Percentiles rank a stretch among this genome's conserved stretches.
Evolutionary conservation across 2,329 filamentous ascomycete species (phyloP).

Genomic region (Triangularia verruculosa): DNA sequence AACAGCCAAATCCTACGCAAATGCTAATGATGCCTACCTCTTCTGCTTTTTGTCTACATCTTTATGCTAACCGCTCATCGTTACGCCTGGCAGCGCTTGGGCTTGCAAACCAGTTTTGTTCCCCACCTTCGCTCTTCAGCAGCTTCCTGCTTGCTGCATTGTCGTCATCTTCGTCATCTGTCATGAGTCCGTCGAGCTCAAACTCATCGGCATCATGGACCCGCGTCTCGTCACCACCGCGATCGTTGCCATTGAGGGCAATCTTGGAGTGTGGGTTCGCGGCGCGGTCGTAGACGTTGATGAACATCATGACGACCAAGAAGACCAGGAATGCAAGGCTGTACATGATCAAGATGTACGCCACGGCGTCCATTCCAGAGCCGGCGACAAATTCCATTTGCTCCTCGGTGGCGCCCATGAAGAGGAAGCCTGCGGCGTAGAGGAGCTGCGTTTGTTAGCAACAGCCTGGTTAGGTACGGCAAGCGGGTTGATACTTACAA

Average conservation of each 20-base stretch:
- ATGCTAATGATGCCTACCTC: neutral
- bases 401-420: slow-evolving; percentile 97
- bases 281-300: slow-evolving; percentile 74
- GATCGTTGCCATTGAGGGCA: slow-evolving; percentile 34
- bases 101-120: slow-evolving; percentile 42
- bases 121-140: slow-evolving; percentile 32
- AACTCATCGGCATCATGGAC: slow-evolving; percentile 86
- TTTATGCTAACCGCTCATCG: slow-evolving; percentile 16
- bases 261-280: slow-evolving; percentile 40
- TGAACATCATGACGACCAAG: slow-evolving; percentile 83
- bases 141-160: slow-evolving; percentile 38
- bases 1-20: slow-evolving; percentile 5
- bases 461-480: too few species aligned
- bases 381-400: slow-evolving; percentile 78
- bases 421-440: slow-evolving; percentile 89
- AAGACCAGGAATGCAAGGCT: slow-evolving; percentile 88
- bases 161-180: slow-evolving; percentile 73
- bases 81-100: slow-evolving; percentile 45
- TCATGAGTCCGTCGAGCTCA: slow-evolving; percentile 86
- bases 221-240: slow-evolving; percentile 48
- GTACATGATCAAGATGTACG: slow-evolving; percentile 89
- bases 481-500: slow-evolving; percentile 54
- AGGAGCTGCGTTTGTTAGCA: slow-evolving; percentile 55
- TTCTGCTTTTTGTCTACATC: neutral
- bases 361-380: slow-evolving; percentile 79